These are phyloP conservation scores for Malus sylvestris DNA, from an alignment of 306 rosid species.

Conservation along the genomic window DNA sequence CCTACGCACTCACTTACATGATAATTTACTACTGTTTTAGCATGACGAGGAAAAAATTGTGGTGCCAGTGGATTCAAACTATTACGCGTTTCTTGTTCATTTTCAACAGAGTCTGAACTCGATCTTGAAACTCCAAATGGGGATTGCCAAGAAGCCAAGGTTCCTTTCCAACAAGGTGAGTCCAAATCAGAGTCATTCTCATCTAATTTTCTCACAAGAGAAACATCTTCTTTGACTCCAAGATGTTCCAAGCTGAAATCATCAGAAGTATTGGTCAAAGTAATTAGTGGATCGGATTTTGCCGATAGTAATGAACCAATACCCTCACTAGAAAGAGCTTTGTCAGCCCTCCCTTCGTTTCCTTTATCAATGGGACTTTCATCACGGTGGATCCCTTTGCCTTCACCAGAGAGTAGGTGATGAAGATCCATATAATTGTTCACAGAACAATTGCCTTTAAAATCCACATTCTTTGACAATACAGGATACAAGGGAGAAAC, in stretches of 20 bases:
- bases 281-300: neutral
- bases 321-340: neutral
- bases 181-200: conserved; percentile 54
- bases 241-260: neutral
- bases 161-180: conserved; percentile 69
- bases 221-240: neutral
- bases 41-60: conserved; percentile 46
- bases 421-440: neutral
- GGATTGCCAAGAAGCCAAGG: conserved; percentile 17
- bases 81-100: conserved; percentile 24
- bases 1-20: conserved; percentile 3
- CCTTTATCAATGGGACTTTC: neutral
- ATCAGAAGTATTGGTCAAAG: neutral
- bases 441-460: neutral
- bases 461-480: neutral
- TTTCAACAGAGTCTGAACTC: conserved; percentile 22
- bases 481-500: neutral
- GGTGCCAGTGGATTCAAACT: conserved; percentile 64
- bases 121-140: conserved; percentile 26
- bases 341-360: neutral
- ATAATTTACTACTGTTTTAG: conserved; percentile 13
- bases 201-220: conserved; percentile 16
- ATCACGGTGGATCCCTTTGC: conserved; percentile 9
- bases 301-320: neutral
- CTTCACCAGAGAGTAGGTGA: neutral